Base-by-base conservation (phyloP, 1,284 basidiomycete species). In the Microbotryum lychnidis-dioicae region DNA sequence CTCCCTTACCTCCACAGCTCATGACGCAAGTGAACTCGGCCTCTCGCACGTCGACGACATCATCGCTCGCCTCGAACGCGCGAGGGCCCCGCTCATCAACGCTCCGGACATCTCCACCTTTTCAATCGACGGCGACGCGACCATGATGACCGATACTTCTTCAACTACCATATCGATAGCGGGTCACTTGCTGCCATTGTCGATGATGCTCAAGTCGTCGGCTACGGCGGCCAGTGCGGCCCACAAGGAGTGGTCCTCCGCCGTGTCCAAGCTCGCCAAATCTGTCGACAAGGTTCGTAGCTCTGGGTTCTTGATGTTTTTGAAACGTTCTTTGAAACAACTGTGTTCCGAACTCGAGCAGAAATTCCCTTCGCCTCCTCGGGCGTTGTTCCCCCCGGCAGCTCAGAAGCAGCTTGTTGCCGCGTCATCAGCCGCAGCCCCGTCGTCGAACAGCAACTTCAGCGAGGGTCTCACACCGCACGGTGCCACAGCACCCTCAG, bases 231-330 rank as follows among this genome's bases (percentile, higher is more conserved):
- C 91, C 0, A 89, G 91, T 65, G 87, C 91, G 53, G 81, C 85
- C 2, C 84, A 92, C 78, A 94, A 92, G 75, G 89, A 90, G 69
- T 81, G 91, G 57, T 89, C 92, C 72, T 82, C 80, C 27, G 83
- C 85, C 1, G 76, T 93, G 7, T 82, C 84, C 21, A 83, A 83
- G 67, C 80, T 91, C 45, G 89, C 89, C 33, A 94, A 92, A 75
- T 81, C 84, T 0, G 75, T 94, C 69, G 91, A 96, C 73, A 96
- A 93, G 85, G 91, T 89, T 57, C 51, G 74, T 62, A n/a, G 46
- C 51, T 37, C 21, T 10, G 18, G 21, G 12, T 14, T 16, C 14
- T 42, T 18, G 6, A 6, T 18, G 2, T 6, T 21, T 1, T 33
- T 31, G 21, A 1, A 4, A 37, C 56, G 31, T 20, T 0, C 3